Evolutionary conservation across 225 moss, liverwort and hornwort genomes (phyloP), one percentile per base, ranked within the genome.

Genomic region (Marchantia polymorpha): DNA sequence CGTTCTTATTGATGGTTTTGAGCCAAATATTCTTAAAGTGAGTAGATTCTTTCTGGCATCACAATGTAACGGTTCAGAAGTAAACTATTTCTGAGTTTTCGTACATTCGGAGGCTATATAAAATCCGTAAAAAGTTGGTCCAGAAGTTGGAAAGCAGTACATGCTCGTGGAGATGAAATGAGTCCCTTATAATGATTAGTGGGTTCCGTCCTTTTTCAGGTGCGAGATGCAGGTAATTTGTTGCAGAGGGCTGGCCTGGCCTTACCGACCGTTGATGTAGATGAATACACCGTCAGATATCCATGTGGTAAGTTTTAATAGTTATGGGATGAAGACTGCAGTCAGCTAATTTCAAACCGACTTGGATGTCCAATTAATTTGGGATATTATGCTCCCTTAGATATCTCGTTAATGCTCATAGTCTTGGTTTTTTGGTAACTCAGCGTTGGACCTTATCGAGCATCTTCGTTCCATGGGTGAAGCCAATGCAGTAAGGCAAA

Each of bases 401-500:
- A 30, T 23, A 17, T 67, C 17, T 26, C 72, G 17, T 16, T 60
- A 2, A 2, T 1, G 17, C 29, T 69, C 30, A 51, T 79, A 20
- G 29, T 10, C 25, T 27, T 65, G 77, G 4, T 19, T 50, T 9
- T 7, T 39, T 61, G 52, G n/a, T 64, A 50, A 39, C 76, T 86
- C 94, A 97, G 96, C 95, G 0, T 77, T 92, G 79, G 95, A 95
- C 79, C 83, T 99, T 58, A 90, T 95, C 77, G 91, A 95, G 78
- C 99, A 99, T 87, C 90, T 99, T 76, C 99, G 99, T 30, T 82
- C 89, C 19, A 95, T 95, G 93, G 99, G 99, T 71, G 99, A 99
- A 86, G 90, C 85, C 61, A 99, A 94, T 87, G 95, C 95, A 78
- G 93, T 99, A 74, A 91, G 92, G 23, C 85, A 95, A 78, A 90